Conservation (phyloP, 179 eudicot species). For the Corrigiola litoralis region DNA sequence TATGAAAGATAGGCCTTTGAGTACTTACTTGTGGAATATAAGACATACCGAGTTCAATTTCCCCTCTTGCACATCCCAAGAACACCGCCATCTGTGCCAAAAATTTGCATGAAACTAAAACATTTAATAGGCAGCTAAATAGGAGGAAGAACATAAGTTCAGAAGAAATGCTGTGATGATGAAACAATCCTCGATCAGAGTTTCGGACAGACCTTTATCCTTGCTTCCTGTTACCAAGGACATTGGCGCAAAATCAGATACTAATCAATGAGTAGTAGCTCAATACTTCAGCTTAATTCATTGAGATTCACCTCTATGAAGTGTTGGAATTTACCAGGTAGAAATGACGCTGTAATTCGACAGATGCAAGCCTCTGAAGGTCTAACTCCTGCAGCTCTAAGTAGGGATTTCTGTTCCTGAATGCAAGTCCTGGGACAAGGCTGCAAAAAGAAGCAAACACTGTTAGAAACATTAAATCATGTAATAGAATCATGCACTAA, state of each 20-base stretch:
- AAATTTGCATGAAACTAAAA: background rate
- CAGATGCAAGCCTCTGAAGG: constrained; percentile 45
- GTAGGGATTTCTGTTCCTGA: constrained; percentile 39
- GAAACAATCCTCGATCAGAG: background rate
- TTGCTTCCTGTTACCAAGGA: constrained; percentile 57
- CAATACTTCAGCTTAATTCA: background rate
- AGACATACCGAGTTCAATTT: constrained; percentile 75
- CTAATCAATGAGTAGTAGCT: background rate
- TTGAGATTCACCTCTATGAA: background rate
- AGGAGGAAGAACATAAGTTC: background rate
- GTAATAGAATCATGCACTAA: no score
- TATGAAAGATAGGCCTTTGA: background rate
- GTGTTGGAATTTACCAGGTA: constrained; percentile 44
- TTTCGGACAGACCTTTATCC: constrained; percentile 55
- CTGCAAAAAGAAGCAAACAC: constrained; percentile 1
- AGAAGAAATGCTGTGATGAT: background rate
- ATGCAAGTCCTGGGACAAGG: constrained; percentile 69
- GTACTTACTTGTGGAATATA: constrained; percentile 45
- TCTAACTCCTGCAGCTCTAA: constrained; percentile 50
- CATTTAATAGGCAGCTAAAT: background rate
- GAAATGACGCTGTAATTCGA: constrained; percentile 50
- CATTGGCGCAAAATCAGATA: background rate
- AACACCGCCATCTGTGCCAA: constrained; percentile 48
- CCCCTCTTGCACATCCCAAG: constrained; percentile 68
- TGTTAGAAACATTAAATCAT: no score